These are phyloP conservation scores for Apiotrichum brassicae DNA, from an alignment of 1,284 basidiomycete genomes.

Conservation along the genomic window DNA sequence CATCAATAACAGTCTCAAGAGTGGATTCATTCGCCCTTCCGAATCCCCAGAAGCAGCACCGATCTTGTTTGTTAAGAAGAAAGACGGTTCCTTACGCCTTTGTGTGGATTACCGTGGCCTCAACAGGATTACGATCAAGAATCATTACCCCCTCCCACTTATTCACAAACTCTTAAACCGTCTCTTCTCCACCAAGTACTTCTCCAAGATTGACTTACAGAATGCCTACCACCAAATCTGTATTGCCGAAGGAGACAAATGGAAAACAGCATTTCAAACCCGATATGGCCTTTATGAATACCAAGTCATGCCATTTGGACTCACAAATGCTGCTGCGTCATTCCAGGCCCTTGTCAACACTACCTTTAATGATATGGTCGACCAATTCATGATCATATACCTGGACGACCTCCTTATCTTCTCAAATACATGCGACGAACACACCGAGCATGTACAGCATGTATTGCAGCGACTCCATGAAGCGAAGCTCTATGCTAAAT, in stretches of 20 bases:
- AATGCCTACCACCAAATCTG: constrained; percentile 36
- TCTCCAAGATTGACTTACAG: constrained; percentile 39
- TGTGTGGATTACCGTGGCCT: constrained; percentile 51
- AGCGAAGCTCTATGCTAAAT: constrained; percentile 41
- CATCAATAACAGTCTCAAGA: too few relatives aligned
- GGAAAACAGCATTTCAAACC: constrained; percentile 36
- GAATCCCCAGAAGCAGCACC: too few relatives aligned
- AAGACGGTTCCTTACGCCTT: constrained; percentile 46
- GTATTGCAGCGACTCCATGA: constrained; percentile 45
- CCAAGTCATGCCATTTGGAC: constrained; percentile 47
- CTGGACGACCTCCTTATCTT: constrained; percentile 47
- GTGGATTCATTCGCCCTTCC: too few relatives aligned
- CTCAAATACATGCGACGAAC: constrained; percentile 47
- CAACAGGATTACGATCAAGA: constrained; percentile 48
- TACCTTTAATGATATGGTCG: constrained; percentile 27
- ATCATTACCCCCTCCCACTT: constrained; percentile 29
- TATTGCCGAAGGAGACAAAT: constrained; percentile 32
- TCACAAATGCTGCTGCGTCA: constrained; percentile 44
- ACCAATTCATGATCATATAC: constrained; percentile 36
- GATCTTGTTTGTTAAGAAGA: constrained; percentile 16
- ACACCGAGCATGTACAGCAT: constrained; percentile 21
- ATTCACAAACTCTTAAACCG: constrained; percentile 28
- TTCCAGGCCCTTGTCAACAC: constrained; percentile 44
- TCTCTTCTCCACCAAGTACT: constrained; percentile 33
- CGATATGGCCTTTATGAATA: constrained; percentile 41